Conservation (phyloP, 148 eudicot species). For the Rhododendron henanense region DNA sequence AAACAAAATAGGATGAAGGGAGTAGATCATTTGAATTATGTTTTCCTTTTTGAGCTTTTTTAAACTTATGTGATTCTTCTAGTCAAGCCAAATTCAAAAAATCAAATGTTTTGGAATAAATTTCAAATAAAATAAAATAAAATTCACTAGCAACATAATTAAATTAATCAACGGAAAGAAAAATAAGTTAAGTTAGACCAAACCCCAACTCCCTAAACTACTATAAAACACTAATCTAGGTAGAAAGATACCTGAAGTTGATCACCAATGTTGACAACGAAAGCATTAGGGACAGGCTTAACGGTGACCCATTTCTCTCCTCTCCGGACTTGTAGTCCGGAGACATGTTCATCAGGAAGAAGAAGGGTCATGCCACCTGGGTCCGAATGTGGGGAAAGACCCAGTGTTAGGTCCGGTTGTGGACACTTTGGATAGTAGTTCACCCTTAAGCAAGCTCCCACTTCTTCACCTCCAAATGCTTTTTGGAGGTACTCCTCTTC, state of each 20-base stretch:
- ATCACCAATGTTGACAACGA: slow-evolving; percentile 46
- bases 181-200: too few species aligned
- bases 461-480: slow-evolving; percentile 23
- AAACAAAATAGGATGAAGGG: too few species aligned
- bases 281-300: slow-evolving; percentile 36
- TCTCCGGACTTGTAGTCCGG: slow-evolving; percentile 38
- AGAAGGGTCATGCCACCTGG: slow-evolving; percentile 45
- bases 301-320: slow-evolving; percentile 35
- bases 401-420: slow-evolving; percentile 46
- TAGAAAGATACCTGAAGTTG: slow-evolving; percentile 13
- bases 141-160: too few species aligned
- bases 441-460: slow-evolving; percentile 22
- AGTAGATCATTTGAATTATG: too few species aligned
- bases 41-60: too few species aligned
- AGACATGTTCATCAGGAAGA: slow-evolving; percentile 29
- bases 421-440: slow-evolving; percentile 54
- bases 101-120: too few species aligned
- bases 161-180: too few species aligned
- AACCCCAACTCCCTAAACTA: too few species aligned
- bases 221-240: too few species aligned
- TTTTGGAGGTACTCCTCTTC: slow-evolving; percentile 13
- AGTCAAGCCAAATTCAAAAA: too few species aligned
- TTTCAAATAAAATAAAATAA: too few species aligned
- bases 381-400: slow-evolving; percentile 42
- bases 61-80: too few species aligned